Percentiles rank a stretch among this genome's conserved stretches.
Evolutionary conservation across 83 land plant genomes (phyloP).

Genomic region (Picea abies): DNA sequence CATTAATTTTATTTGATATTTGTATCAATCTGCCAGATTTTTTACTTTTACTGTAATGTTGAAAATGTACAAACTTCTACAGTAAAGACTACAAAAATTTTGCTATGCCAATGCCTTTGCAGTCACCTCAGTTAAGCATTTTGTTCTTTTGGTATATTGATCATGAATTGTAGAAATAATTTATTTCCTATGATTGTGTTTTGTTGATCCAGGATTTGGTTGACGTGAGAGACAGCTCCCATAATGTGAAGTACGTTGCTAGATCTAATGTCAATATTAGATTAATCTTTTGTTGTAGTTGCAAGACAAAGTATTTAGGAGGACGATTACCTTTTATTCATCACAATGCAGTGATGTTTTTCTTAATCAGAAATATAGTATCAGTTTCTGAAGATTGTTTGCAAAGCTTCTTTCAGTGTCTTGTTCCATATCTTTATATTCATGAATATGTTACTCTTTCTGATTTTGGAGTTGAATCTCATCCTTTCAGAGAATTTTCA

Average conservation of each 20-base stretch:
- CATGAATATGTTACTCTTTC: constrained; percentile 7
- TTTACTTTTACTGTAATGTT: too few species aligned
- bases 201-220: constrained; percentile 50
- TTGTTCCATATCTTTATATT: neutral
- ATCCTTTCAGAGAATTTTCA: constrained; percentile 77
- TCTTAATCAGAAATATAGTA: neutral
- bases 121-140: neutral
- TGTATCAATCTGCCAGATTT: too few species aligned
- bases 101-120: neutral
- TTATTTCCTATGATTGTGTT: neutral
- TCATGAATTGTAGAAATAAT: neutral
- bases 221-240: constrained; percentile 57
- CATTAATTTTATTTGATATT: too few species aligned
- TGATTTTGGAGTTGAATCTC: neutral
- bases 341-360: neutral
- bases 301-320: neutral
- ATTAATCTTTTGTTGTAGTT: neutral
- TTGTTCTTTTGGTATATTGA: neutral
- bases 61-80: neutral
- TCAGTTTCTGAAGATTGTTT: neutral
- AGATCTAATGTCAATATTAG: neutral
- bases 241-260: constrained; percentile 64
- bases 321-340: neutral
- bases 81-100: neutral
- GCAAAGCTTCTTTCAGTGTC: neutral